Conservation (phyloP, 148 eudicot species). For the Cornus kousa region DNA sequence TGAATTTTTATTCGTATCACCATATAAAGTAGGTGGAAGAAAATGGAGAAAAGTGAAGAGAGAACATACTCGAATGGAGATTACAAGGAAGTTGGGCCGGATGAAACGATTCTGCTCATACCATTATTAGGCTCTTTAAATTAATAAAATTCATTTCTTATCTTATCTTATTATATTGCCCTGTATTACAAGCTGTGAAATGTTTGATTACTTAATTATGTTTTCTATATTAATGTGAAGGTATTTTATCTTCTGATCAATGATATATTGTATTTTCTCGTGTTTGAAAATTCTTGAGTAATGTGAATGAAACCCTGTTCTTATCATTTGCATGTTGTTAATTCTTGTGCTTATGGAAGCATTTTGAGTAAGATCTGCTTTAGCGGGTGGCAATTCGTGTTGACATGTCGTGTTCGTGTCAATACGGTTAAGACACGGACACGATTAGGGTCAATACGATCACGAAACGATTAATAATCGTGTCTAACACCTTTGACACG, state of each 20-base stretch:
- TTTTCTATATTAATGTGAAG: too few species aligned
- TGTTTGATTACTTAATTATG: neutral
- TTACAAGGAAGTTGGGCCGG: constrained; percentile 14
- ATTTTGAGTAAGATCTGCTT: too few species aligned
- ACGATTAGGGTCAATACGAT: too few species aligned
- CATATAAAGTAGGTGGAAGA: constrained; percentile 6
- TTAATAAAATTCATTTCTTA: neutral
- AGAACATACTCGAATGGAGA: neutral
- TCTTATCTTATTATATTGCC: neutral
- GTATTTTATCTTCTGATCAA: neutral
- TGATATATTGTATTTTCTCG: neutral
- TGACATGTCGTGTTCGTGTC: too few species aligned
- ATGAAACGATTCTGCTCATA: constrained; percentile 14
- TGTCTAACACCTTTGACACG: too few species aligned
- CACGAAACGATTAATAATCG: too few species aligned
- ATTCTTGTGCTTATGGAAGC: neutral
- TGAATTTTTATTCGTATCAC: constrained; percentile 13
- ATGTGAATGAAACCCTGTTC: neutral
- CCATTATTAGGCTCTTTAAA: constrained; percentile 1
- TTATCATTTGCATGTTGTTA: neutral
- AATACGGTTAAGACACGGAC: too few species aligned
- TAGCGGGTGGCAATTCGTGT: too few species aligned
- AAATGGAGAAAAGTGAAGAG: neutral
- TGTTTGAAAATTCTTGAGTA: neutral
- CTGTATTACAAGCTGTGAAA: neutral